These are phyloP conservation scores for Trichoderma gracile DNA, from an alignment of 2,329 filamentous ascomycete genomes.

Conservation along the genomic window DNA sequence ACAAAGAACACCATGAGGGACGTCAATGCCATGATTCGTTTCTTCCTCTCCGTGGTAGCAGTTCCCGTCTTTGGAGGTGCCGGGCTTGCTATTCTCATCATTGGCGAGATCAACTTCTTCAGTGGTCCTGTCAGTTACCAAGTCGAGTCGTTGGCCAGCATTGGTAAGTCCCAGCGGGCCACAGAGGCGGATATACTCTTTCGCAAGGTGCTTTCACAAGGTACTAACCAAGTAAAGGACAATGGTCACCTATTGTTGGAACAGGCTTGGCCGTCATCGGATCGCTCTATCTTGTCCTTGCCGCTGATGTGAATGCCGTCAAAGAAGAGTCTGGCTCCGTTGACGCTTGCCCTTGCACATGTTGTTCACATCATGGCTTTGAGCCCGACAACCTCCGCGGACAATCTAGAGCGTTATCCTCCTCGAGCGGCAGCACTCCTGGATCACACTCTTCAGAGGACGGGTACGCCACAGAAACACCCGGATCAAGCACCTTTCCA, in stretches of 20 bases:
- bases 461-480: background rate
- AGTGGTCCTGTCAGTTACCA: slow-evolving; percentile 57
- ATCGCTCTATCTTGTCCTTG: slow-evolving; percentile 57
- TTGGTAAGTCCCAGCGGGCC: slow-evolving; percentile 47
- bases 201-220: background rate
- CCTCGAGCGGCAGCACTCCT: background rate
- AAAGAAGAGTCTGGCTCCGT: slow-evolving; percentile 15
- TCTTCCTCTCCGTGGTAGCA: slow-evolving; percentile 57
- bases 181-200: no score
- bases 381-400: background rate
- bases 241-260: slow-evolving; percentile 62
- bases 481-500: background rate
- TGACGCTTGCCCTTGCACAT: slow-evolving; percentile 25
- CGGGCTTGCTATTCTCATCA: slow-evolving; percentile 58
- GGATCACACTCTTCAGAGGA: background rate
- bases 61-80: slow-evolving; percentile 60
- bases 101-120: slow-evolving; percentile 66
- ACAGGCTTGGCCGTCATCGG: slow-evolving; percentile 59
- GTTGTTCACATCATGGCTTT: slow-evolving; percentile 18
- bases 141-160: slow-evolving; percentile 62
- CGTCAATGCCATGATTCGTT: slow-evolving; percentile 56
- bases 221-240: slow-evolving; percentile 40
- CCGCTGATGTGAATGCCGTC: slow-evolving; percentile 34
- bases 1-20: slow-evolving; percentile 53
- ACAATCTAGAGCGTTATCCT: background rate